Evolutionary conservation across 768 basidiomycete species (phyloP).

Genomic region (Scleroderma bovista): DNA sequence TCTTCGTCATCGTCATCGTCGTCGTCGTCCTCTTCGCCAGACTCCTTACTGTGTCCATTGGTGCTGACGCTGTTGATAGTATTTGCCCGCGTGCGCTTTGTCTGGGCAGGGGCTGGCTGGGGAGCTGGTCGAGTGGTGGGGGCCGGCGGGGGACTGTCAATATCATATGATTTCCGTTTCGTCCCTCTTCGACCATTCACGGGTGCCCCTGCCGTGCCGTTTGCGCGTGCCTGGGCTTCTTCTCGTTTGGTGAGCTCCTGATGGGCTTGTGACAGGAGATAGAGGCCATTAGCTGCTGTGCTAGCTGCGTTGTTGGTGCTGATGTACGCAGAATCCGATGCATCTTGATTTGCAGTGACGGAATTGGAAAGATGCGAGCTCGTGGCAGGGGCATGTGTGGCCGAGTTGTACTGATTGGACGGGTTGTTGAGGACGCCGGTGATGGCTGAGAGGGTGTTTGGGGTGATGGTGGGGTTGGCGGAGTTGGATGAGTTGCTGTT

Average conservation of each 20-base stretch:
- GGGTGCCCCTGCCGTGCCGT: conserved; percentile 29
- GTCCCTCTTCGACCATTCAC: conserved; percentile 43
- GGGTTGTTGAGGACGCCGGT: conserved; percentile 62
- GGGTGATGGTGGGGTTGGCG: conserved; percentile 48
- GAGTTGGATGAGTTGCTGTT: conserved; percentile 43
- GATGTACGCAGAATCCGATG: conserved; percentile 26
- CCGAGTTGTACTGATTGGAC: conserved; percentile 20
- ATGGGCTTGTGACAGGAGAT: conserved; percentile 90
- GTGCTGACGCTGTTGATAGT: conserved; percentile 28
- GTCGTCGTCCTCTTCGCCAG: conserved; percentile 31
- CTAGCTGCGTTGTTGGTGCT: conserved; percentile 54
- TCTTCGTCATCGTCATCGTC: conserved; percentile 39
- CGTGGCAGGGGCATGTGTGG: conserved; percentile 29
- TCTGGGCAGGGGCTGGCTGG: conserved; percentile 13
- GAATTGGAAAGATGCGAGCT: conserved; percentile 33
- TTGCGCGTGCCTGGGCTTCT: conserved; percentile 67
- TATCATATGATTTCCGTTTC: conserved; percentile 66
- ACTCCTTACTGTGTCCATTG: conserved; percentile 32
- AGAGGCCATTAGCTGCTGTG: conserved; percentile 86
- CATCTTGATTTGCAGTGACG: conserved; percentile 31
- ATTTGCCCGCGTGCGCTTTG: conserved; percentile 36
- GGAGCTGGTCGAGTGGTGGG: conserved; percentile 18
- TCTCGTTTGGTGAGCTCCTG: conserved; percentile 96
- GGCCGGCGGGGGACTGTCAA: conserved; percentile 32
- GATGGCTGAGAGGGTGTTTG: conserved; percentile 55